These are phyloP conservation scores for Xylariaceae sp. DNA, from an alignment of 2,329 filamentous ascomycete genomes.

Conservation along the genomic window DNA sequence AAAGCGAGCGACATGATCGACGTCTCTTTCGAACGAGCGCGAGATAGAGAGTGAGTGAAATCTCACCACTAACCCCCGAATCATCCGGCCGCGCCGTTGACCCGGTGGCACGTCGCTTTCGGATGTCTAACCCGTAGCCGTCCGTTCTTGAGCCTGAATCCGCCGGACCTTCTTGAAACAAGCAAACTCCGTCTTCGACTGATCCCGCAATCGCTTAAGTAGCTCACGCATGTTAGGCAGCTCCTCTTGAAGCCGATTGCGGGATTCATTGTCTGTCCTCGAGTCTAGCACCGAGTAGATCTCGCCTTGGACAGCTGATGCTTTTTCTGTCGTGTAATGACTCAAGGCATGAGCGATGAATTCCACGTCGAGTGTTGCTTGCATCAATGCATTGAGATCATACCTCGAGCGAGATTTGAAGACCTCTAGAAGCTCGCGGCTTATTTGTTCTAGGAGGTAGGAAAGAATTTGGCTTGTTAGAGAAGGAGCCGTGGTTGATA, in stretches of 20 bases:
- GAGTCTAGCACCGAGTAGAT: slow-evolving; percentile 89
- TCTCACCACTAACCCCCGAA: neutral
- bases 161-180: slow-evolving; percentile 57
- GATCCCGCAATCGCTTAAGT: slow-evolving; percentile 76
- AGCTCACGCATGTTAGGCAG: slow-evolving; percentile 83
- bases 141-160: slow-evolving; percentile 24
- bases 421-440: slow-evolving; percentile 70
- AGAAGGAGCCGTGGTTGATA: slow-evolving; percentile 69
- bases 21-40: neutral
- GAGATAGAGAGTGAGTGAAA: neutral
- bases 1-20: neutral
- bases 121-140: slow-evolving; percentile 28
- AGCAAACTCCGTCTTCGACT: slow-evolving; percentile 80
- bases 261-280: slow-evolving; percentile 81
- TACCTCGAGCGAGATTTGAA: slow-evolving; percentile 65
- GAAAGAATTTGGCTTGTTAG: slow-evolving; percentile 78
- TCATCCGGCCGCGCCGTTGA: slow-evolving; percentile 19
- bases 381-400: slow-evolving; percentile 78
- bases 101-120: slow-evolving; percentile 8
- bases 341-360: slow-evolving; percentile 91
- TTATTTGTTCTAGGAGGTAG: slow-evolving; percentile 78
- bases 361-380: slow-evolving; percentile 94
- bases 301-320: slow-evolving; percentile 74
- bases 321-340: slow-evolving; percentile 80
- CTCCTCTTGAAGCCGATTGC: slow-evolving; percentile 75